Conservation (phyloP, 208 protist species). For the Acanthamoeba lenticulata region DNA sequence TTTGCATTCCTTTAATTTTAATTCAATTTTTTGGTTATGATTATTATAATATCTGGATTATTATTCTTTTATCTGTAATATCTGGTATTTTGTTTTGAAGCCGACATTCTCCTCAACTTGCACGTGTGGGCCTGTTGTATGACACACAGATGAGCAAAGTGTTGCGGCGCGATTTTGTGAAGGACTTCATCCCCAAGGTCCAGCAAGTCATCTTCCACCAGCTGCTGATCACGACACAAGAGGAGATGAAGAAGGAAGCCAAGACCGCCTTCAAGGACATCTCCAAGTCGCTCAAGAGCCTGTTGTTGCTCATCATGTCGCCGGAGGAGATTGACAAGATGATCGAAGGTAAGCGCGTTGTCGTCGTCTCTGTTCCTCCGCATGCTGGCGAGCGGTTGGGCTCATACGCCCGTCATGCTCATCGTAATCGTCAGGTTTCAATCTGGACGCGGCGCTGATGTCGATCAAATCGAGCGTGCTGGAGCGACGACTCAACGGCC, state of each 20-base stretch:
- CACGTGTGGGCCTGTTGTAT: background rate
- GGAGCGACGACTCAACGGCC: conserved; percentile 49
- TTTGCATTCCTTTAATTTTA: too few species aligned
- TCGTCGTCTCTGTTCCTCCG: background rate
- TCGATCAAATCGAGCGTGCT: conserved; percentile 42
- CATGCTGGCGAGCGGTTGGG: too few species aligned
- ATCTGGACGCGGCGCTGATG: conserved; percentile 61
- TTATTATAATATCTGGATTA: too few species aligned
- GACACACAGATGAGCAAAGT: conserved; percentile 39
- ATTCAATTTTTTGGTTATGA: too few species aligned
- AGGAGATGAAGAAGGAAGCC: conserved; percentile 56
- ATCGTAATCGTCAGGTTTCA: conserved; percentile 26
- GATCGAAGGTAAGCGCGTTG: conserved; percentile 3
- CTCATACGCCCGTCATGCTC: background rate
- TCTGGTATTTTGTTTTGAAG: too few species aligned
- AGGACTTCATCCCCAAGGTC: conserved; percentile 53
- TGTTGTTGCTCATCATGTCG: conserved; percentile 53
- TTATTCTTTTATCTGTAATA: too few species aligned
- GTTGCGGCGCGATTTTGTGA: conserved; percentile 37
- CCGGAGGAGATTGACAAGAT: conserved; percentile 64
- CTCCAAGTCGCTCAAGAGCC: conserved; percentile 25
- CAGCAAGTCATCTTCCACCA: conserved; percentile 38
- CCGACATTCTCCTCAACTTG: background rate
- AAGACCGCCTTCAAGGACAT: conserved; percentile 66
- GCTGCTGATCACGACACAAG: conserved; percentile 41